Evolutionary conservation across 805 yeast species (phyloP).

Genomic region (Sugiyamaella chiloensis): DNA sequence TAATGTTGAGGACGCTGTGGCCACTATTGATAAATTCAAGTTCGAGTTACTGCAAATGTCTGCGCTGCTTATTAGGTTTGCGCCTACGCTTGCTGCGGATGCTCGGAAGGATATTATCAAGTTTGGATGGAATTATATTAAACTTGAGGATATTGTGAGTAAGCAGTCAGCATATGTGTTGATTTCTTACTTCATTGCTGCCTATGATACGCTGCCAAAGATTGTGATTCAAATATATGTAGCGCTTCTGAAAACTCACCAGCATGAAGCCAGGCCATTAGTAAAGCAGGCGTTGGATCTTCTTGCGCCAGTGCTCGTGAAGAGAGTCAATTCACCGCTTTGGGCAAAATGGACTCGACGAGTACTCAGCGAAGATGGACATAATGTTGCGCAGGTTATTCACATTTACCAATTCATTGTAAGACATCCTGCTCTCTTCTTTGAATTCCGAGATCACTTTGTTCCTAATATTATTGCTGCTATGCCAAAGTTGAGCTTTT

Average conservation of each 20-base stretch:
- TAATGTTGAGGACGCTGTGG: constrained; percentile 46
- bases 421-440: constrained; percentile 80
- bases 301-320: constrained; percentile 81
- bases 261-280: constrained; percentile 75
- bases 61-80: constrained; percentile 66
- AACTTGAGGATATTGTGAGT: constrained; percentile 80
- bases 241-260: constrained; percentile 80
- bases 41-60: constrained; percentile 80
- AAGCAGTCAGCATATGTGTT: constrained; percentile 92
- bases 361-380: constrained; percentile 85
- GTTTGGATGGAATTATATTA: constrained; percentile 91
- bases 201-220: constrained; percentile 83
- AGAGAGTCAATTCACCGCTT: constrained; percentile 53
- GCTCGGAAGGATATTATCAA: constrained; percentile 81
- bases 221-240: constrained; percentile 90
- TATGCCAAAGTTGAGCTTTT: constrained; percentile 82
- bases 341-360: constrained; percentile 97
- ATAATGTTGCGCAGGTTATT: constrained; percentile 78
- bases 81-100: constrained; percentile 56
- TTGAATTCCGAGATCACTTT: constrained; percentile 81
- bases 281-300: constrained; percentile 85
- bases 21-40: constrained; percentile 68
- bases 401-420: constrained; percentile 87
- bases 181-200: constrained; percentile 79
- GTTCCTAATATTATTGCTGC: constrained; percentile 85